Percentiles rank a stretch among this genome's conserved stretches.
These are phyloP conservation scores for Tetrastigma voinierianum DNA, from an alignment of 164 flowering plant species.

Conservation along the genomic window DNA sequence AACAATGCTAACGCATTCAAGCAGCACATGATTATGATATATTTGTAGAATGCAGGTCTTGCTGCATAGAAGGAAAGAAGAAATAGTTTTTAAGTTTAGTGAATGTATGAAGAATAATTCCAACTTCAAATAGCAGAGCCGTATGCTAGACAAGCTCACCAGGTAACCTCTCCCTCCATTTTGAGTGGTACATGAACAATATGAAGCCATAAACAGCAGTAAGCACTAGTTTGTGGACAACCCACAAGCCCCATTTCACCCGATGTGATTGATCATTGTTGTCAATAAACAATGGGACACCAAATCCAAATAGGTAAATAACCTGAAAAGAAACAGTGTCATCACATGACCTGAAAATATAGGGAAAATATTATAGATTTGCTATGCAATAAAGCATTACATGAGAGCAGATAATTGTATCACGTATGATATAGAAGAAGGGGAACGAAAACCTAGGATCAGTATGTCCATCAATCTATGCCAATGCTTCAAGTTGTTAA, in stretches of 20 bases:
- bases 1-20: slow-evolving; percentile 54
- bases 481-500: too few species aligned
- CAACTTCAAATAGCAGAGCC: too few species aligned
- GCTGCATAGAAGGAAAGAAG: slow-evolving; percentile 38
- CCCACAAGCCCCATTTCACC: slow-evolving; percentile 74
- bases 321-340: slow-evolving; percentile 38
- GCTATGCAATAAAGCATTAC: too few species aligned
- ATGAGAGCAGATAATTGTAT: too few species aligned
- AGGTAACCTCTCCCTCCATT: slow-evolving; percentile 88
- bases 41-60: slow-evolving; percentile 86
- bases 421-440: too few species aligned
- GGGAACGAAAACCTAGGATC: too few species aligned
- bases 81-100: neutral
- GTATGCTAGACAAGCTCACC: slow-evolving; percentile 56
- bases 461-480: too few species aligned
- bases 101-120: too few species aligned
- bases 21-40: slow-evolving; percentile 57
- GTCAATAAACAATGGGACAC: slow-evolving; percentile 73
- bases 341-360: too few species aligned
- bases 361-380: too few species aligned
- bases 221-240: slow-evolving; percentile 61
- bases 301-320: slow-evolving; percentile 72
- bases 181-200: slow-evolving; percentile 68
- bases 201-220: slow-evolving; percentile 65
- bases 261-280: slow-evolving; percentile 31